Conservation (phyloP, 2,329 filamentous ascomycete species). For the Akanthomyces uredinophilus region DNA sequence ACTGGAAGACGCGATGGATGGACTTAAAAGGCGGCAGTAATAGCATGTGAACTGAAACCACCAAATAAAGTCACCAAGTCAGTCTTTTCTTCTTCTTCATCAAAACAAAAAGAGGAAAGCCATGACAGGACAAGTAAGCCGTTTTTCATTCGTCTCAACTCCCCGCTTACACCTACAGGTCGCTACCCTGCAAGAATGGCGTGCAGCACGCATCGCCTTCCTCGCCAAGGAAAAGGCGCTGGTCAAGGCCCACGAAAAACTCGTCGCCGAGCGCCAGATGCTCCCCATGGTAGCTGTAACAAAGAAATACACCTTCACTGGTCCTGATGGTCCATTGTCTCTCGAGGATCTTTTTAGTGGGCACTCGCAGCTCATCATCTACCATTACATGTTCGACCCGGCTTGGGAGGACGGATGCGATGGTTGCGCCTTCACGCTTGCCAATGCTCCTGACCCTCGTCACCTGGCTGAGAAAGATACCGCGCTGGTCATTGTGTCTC, state of each 20-base stretch:
- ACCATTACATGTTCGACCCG: constrained; percentile 36
- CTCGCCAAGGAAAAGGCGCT: constrained; percentile 23
- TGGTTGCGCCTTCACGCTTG: constrained; percentile 30
- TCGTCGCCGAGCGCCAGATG: constrained; percentile 23
- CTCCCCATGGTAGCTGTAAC: constrained; percentile 30
- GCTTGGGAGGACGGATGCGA: constrained; percentile 25
- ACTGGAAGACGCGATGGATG: too few relatives aligned
- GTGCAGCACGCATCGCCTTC: constrained; percentile 22
- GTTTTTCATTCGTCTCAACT: background rate
- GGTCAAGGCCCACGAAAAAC: constrained; percentile 18
- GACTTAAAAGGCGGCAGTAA: too few relatives aligned
- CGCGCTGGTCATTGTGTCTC: constrained; percentile 28
- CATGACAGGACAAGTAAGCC: background rate
- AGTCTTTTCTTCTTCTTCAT: background rate
- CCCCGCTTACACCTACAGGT: constrained; percentile 16
- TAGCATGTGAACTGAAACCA: background rate
- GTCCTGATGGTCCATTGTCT: constrained; percentile 20
- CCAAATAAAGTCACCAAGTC: background rate
- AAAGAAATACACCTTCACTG: constrained; percentile 28
- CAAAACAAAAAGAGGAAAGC: background rate
- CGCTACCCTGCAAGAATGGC: constrained; percentile 22
- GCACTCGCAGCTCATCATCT: constrained; percentile 29
- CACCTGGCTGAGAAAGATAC: constrained; percentile 29
- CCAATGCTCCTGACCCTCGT: constrained; percentile 29
- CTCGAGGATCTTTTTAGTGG: constrained; percentile 23